phyloP scores from a whole-genome alignment of 2,329 filamentous ascomycete genomes.

The Penicillium sp. region DNA sequence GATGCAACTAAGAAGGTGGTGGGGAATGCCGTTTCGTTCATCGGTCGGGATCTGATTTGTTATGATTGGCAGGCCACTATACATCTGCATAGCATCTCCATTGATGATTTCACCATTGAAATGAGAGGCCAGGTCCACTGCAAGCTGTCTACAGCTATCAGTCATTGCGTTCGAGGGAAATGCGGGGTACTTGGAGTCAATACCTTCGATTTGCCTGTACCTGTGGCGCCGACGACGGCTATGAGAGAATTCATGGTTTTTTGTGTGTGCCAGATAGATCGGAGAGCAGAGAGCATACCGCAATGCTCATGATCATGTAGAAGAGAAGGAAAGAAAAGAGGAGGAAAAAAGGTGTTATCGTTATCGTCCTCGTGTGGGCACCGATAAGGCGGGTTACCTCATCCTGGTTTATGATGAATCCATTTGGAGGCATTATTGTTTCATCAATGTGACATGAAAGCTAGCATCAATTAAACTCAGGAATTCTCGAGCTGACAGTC shows the following conservation, averaged over 20 bases:
- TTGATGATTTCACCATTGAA: conserved; percentile 96
- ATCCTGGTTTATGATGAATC: conserved; percentile 6
- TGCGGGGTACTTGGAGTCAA: conserved; percentile 34
- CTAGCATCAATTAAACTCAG: neutral
- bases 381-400: conserved; percentile 18
- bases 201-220: conserved; percentile 91
- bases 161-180: conserved; percentile 2
- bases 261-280: conserved; percentile 22
- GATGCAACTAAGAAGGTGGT: conserved; percentile 83
- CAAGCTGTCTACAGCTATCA: conserved; percentile 61
- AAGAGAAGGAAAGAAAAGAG: neutral
- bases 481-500: neutral
- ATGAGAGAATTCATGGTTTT: conserved; percentile 60
- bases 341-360: conserved; percentile 1
- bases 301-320: conserved; percentile 11
- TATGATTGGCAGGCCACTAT: conserved; percentile 84
- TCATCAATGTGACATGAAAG: neutral
- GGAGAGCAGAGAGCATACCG: conserved; percentile 31
- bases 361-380: too few species aligned
- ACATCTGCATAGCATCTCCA: conserved; percentile 97
- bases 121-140: conserved; percentile 77
- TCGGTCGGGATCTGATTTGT: conserved; percentile 83
- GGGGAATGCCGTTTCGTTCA: conserved; percentile 76
- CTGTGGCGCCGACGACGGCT: conserved; percentile 82
- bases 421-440: neutral